Percentiles rank a stretch among this genome's conserved stretches.
phyloP scores from a whole-genome alignment of 169 alveolate species.

The Pseudocohnilembus persalinus region DNA sequence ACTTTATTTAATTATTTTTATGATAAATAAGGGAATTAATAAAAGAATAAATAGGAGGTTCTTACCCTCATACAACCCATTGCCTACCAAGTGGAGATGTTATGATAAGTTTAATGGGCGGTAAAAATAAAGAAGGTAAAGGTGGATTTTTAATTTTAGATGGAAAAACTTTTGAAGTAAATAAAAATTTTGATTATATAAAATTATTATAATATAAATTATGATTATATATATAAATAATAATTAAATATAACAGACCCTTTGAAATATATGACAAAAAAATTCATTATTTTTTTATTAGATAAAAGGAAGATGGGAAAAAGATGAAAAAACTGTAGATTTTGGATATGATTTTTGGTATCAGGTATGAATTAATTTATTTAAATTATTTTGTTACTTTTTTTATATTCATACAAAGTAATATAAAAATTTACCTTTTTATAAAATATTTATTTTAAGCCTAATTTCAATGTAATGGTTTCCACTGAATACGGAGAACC shows the following conservation, averaged over 20 bases:
- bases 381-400: no score
- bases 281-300: no score
- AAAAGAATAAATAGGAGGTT: not conserved
- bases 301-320: constrained; percentile 20
- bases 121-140: constrained; percentile 12
- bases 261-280: no score
- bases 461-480: constrained; percentile 42
- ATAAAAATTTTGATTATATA: not conserved
- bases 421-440: no score
- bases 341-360: constrained; percentile 51
- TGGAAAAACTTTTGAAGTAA: constrained; percentile 24
- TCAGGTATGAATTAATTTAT: not conserved
- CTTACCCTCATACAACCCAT: constrained; percentile 14
- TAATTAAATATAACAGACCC: no score
- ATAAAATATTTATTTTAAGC: not conserved
- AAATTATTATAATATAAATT: no score
- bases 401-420: no score
- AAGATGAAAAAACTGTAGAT: not conserved
- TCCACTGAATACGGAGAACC: constrained; percentile 46
- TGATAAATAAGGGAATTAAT: not conserved
- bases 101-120: constrained; percentile 20
- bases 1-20: no score
- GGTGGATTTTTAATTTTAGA: constrained; percentile 19
- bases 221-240: no score
- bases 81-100: constrained; percentile 10